A percentile compares a stretch with the other conserved stretches of the same genome.
Evolutionary conservation across 306 rosid species (phyloP).

Genomic region (Pyrus pyrifolia): DNA sequence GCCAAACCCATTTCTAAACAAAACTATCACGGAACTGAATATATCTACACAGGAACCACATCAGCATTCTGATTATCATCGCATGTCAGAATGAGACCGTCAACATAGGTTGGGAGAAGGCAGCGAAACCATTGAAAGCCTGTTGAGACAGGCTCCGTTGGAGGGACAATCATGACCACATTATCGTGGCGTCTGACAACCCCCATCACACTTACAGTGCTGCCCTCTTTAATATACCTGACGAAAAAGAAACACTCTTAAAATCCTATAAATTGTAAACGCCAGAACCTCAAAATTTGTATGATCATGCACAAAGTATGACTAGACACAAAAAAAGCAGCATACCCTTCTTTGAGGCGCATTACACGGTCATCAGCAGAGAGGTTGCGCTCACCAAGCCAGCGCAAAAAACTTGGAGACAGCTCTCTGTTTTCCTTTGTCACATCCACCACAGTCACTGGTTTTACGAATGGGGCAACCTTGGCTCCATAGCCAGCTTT

Average conservation of each 20-base stretch:
- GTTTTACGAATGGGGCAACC: conserved; percentile 87
- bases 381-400: conserved; percentile 91
- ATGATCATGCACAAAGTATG: not conserved
- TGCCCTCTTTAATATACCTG: conserved; percentile 94
- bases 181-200: conserved; percentile 88
- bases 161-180: conserved; percentile 86
- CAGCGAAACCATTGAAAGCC: conserved; percentile 86
- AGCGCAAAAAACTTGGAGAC: conserved; percentile 75
- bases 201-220: conserved; percentile 95
- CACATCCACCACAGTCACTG: conserved; percentile 62
- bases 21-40: not conserved
- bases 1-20: conserved; percentile 21
- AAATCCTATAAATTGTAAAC: not conserved
- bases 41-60: conserved; percentile 75
- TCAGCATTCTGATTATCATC: conserved; percentile 78
- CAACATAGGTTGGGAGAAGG: conserved; percentile 76
- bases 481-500: conserved; percentile 93
- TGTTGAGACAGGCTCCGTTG: conserved; percentile 67
- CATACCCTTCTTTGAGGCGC: conserved; percentile 99
- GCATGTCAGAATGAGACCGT: conserved; percentile 73
- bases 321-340: not conserved
- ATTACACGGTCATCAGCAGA: conserved; percentile 68
- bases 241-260: conserved; percentile 10
- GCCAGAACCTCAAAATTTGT: not conserved
- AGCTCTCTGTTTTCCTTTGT: conserved; percentile 72